Base-by-base conservation (phyloP, 1,139 yeast genomes). In the Yamadazyma membranifaciens region DNA sequence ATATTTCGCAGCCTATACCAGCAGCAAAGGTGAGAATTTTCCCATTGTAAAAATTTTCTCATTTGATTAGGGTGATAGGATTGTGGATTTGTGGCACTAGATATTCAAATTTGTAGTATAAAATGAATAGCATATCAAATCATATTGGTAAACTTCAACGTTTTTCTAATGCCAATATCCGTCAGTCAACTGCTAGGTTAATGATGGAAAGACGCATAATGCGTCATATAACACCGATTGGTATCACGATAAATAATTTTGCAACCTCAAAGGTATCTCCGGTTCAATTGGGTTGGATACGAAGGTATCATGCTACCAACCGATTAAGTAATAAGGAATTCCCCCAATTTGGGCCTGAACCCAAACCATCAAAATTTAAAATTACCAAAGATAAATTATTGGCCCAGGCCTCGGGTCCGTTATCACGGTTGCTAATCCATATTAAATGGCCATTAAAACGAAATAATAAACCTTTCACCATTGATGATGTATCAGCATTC, bases 381-480 rank as follows among this genome's bases (percentile, higher is more conserved):
- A 28, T 57, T 26, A 63, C 73, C 26, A 70, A 70, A 47, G 68
- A 69, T 26, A 50, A 61, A 11, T 58, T 78, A 12, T 60, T 79
- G 10, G 56, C 73, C 0, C 73, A 69, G 36, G 75, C 83, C 0
- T 58, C 65, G 3, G 65, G 66, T 2, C 63, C 67, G 17, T 56
- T 72, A 40, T 65, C 78, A 16, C 52, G 81, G 35, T 49, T 77
- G 31, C 65, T 73, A 36, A 67, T 80, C 3, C 78, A 74, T 45
- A 62, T 80, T 6, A 78, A 78, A 53, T 80, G 86, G 86, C 71
- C 81, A 1, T 60, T 81, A 28, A 73, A 76, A 20, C 51, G 77
- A 33, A 74, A 76, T 40, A 59, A 73, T 44, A 65, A 80, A 34
- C 81, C 81, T 3, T 70, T 75, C 41, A 62, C 78, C 9, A 54